phyloP scores from a whole-genome alignment of 495 filamentous ascomycete species.

The Lentithecium fluviatile region DNA sequence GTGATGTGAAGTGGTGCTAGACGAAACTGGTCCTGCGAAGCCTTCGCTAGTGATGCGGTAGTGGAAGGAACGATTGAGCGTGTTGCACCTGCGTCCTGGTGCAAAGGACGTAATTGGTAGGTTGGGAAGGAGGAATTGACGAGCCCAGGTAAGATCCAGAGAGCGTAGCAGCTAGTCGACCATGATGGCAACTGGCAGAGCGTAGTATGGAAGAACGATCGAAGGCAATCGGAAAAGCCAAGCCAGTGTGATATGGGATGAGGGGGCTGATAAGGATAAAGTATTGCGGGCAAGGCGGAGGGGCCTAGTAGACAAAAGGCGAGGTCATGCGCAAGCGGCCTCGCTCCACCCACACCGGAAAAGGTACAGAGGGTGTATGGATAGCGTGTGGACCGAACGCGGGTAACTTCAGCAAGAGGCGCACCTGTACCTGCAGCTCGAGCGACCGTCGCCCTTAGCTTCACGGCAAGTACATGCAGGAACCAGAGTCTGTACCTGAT shows the following conservation, averaged over 20 bases:
- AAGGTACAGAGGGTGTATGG: conserved; percentile 17
- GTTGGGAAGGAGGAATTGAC: conserved; percentile 11
- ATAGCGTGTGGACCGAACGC: background rate
- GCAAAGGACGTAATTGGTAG: background rate
- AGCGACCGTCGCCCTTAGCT: conserved; percentile 14
- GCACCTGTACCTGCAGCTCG: conserved; percentile 13
- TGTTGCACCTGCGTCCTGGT: background rate
- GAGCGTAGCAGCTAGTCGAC: conserved; percentile 6
- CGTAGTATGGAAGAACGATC: background rate
- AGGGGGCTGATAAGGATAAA: conserved; percentile 7
- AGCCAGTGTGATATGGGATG: conserved; percentile 7
- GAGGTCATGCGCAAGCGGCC: conserved; percentile 30
- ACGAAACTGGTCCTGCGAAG: no score
- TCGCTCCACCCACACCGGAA: conserved; percentile 25
- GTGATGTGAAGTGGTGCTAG: background rate
- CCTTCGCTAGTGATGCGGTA: no score
- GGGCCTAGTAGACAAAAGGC: conserved; percentile 13
- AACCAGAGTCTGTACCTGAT: conserved; percentile 2
- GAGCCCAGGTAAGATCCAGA: conserved; percentile 1
- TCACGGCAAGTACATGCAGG: conserved; percentile 13
- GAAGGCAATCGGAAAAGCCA: conserved; percentile 1
- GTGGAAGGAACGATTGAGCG: background rate
- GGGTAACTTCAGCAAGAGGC: conserved; percentile 3
- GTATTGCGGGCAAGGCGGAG: conserved; percentile 23
- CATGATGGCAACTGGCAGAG: conserved; percentile 2